Conservation (phyloP, 2,329 filamentous ascomycete species). For the Dactylonectria estremocensis region DNA sequence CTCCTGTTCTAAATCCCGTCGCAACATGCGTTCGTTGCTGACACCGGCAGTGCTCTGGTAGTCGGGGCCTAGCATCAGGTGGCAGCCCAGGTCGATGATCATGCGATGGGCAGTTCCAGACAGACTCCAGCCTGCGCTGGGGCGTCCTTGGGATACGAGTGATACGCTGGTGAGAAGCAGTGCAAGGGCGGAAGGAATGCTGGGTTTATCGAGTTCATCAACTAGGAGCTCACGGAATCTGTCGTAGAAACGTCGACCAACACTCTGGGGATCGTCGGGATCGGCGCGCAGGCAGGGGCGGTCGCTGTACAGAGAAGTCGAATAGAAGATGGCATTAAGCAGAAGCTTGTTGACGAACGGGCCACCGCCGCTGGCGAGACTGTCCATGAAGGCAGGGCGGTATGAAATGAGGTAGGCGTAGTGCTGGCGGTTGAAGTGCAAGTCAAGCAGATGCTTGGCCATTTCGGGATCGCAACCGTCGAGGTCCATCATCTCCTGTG, state of each 20-base stretch:
- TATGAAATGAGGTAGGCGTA: slow-evolving; percentile 57
- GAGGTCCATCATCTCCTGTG: slow-evolving; percentile 51
- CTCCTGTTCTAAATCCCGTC: slow-evolving; percentile 51
- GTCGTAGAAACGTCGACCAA: slow-evolving; percentile 56
- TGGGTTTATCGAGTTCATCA: slow-evolving; percentile 52
- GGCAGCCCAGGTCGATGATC: slow-evolving; percentile 56
- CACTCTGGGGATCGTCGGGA: slow-evolving; percentile 52
- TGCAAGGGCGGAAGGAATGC: slow-evolving; percentile 56
- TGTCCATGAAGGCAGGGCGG: slow-evolving; percentile 57
- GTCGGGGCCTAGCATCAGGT: slow-evolving; percentile 51
- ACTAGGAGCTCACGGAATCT: slow-evolving; percentile 55
- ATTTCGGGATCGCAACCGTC: slow-evolving; percentile 53
- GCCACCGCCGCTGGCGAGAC: slow-evolving; percentile 53
- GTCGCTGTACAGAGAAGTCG: slow-evolving; percentile 57
- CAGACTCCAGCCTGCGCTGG: slow-evolving; percentile 54
- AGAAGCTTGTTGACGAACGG: slow-evolving; percentile 56
- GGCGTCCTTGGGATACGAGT: slow-evolving; percentile 52
- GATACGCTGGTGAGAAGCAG: slow-evolving; percentile 53
- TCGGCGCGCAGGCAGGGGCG: slow-evolving; percentile 52
- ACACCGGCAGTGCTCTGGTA: slow-evolving; percentile 46
- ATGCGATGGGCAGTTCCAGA: slow-evolving; percentile 57
- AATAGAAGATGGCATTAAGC: slow-evolving; percentile 59
- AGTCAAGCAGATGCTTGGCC: slow-evolving; percentile 55
- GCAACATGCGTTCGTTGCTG: slow-evolving; percentile 46
- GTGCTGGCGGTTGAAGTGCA: slow-evolving; percentile 57